These are phyloP conservation scores for Rehmannia glutinosa DNA, from an alignment of 257 asterid genomes.

Conservation along the genomic window DNA sequence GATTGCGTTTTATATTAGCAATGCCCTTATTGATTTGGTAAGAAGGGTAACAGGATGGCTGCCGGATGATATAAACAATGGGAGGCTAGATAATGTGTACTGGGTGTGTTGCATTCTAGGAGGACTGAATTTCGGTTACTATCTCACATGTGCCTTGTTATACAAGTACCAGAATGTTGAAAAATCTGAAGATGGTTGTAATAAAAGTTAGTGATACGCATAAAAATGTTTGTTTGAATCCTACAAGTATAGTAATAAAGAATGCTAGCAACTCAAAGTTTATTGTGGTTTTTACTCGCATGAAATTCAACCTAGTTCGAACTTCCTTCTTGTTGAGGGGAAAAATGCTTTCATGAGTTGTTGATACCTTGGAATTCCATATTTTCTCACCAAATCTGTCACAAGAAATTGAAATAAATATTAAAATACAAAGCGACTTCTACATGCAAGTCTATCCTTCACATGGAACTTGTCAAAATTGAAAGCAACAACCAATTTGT, in stretches of 20 bases:
- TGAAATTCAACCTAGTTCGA: not conserved
- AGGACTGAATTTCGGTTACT: slow-evolving; percentile 42
- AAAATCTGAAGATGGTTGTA: slow-evolving; percentile 12
- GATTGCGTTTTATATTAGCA: slow-evolving; percentile 40
- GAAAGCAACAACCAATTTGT: not conserved
- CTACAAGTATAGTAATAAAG: not conserved
- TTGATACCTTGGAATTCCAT: not conserved
- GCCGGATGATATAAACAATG: slow-evolving; percentile 58
- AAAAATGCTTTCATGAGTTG: not conserved
- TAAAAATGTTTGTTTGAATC: not conserved
- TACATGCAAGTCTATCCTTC: not conserved
- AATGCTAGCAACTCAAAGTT: not conserved
- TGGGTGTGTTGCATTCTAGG: slow-evolving; percentile 60
- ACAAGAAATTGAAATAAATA: not conserved
- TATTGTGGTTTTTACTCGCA: not conserved
- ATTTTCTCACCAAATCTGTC: not conserved
- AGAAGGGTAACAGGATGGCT: slow-evolving; percentile 47
- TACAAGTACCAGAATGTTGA: slow-evolving; percentile 29
- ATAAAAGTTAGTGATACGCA: not conserved
- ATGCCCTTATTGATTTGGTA: slow-evolving; percentile 35
- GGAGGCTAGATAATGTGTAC: slow-evolving; percentile 63
- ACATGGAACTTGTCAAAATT: not conserved
- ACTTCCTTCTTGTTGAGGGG: not conserved
- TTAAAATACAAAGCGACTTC: not conserved
- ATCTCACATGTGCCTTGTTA: slow-evolving; percentile 32